These are phyloP conservation scores for Gossypium australe DNA, from an alignment of 345 rosid species.

Conservation along the genomic window DNA sequence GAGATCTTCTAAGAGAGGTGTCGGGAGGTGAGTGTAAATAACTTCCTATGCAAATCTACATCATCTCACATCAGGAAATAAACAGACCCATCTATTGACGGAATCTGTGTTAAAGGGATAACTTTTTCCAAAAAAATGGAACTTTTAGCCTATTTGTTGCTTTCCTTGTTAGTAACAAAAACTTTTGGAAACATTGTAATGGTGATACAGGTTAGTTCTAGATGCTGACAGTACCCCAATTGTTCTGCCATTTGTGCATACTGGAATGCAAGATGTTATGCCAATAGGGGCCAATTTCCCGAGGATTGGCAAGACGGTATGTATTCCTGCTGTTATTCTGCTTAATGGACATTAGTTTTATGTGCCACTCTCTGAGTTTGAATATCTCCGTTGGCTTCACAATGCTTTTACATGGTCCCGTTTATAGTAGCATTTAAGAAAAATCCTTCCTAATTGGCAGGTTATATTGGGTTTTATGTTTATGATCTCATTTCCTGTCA, in stretches of 20 bases:
- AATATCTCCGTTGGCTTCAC: neutral
- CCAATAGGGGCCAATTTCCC: constrained; percentile 87
- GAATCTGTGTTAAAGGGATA: neutral
- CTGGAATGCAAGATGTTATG: constrained; percentile 96
- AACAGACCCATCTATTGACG: neutral
- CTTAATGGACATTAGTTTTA: neutral
- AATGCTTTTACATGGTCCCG: neutral
- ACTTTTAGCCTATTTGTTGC: neutral
- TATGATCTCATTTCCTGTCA: neutral
- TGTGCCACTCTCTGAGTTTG: neutral
- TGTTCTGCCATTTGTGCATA: constrained; percentile 91
- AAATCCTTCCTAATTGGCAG: neutral
- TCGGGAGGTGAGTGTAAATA: constrained; percentile 63
- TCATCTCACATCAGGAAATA: neutral
- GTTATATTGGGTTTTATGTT: neutral
- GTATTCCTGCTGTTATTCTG: constrained; percentile 15
- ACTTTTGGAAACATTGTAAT: neutral
- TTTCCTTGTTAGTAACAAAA: neutral
- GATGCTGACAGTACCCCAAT: constrained; percentile 77
- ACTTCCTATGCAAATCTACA: neutral
- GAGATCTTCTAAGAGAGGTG: constrained; percentile 82
- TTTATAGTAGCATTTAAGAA: neutral
- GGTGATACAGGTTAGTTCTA: constrained; percentile 59
- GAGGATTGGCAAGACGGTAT: constrained; percentile 82
- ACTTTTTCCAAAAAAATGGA: neutral